These are phyloP conservation scores for Leccinum fuscescens DNA, from an alignment of 1,284 basidiomycete genomes.

Conservation along the genomic window DNA sequence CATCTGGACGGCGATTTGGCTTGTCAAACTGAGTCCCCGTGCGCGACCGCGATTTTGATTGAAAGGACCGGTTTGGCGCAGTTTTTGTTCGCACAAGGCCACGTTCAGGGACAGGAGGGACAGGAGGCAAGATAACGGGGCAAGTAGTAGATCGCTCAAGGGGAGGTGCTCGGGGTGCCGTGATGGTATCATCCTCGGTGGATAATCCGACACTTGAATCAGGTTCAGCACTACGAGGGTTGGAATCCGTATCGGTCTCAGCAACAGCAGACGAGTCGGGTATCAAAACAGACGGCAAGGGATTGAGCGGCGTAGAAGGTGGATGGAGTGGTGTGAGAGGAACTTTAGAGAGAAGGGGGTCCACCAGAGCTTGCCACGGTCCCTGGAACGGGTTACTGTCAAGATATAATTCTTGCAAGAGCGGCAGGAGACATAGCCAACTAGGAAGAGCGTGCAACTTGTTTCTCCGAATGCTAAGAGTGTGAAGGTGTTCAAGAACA, in stretches of 20 bases:
- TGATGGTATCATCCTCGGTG: constrained; percentile 68
- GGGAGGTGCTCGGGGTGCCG: constrained; percentile 53
- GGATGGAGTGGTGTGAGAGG: constrained; percentile 64
- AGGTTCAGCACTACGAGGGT: constrained; percentile 41
- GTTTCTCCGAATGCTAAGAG: constrained; percentile 86
- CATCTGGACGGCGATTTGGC: constrained; percentile 32
- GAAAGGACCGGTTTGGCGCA: constrained; percentile 63
- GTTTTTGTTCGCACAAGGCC: constrained; percentile 67
- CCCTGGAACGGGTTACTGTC: constrained; percentile 94
- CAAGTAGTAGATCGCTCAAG: constrained; percentile 51
- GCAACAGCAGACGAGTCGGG: constrained; percentile 38
- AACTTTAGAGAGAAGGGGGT: constrained; percentile 68
- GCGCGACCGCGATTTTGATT: constrained; percentile 44
- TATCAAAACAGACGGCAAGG: constrained; percentile 46
- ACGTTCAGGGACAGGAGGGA: constrained; percentile 35
- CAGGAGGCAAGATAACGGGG: constrained; percentile 35
- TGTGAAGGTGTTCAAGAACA: constrained; percentile 74
- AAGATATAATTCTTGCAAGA: constrained; percentile 83
- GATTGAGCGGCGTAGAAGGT: constrained; percentile 61
- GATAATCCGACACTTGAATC: constrained; percentile 28
- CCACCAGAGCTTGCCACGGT: constrained; percentile 86
- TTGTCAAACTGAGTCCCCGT: constrained; percentile 21
- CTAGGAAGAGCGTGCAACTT: constrained; percentile 86
- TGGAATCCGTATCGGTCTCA: constrained; percentile 57
- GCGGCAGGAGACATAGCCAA: constrained; percentile 86